Conservation (phyloP, 2,329 filamentous ascomycete species). For the Epichloe sp. region DNA sequence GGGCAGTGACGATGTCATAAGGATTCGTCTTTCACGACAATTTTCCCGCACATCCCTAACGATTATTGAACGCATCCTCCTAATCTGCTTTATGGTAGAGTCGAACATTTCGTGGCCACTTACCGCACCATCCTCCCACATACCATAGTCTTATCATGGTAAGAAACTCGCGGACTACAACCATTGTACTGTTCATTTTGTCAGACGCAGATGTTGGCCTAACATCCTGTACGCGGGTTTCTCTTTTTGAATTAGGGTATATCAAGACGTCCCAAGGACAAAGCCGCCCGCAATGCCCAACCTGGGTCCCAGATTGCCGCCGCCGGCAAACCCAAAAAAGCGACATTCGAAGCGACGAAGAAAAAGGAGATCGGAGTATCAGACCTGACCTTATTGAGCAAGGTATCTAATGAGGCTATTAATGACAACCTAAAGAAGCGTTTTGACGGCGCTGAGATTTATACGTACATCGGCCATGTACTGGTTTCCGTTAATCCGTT, state of each 20-base stretch:
- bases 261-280: conserved; percentile 28
- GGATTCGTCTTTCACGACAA: not conserved
- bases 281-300: conserved; percentile 23
- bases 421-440: conserved; percentile 98
- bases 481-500: conserved; percentile 98
- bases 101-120: conserved; percentile 7
- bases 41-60: not conserved
- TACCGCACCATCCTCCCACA: conserved; percentile 6
- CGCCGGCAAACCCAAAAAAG: conserved; percentile 72
- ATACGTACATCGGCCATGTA: conserved; percentile 99
- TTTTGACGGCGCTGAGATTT: conserved; percentile 95
- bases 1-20: not conserved
- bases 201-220: not conserved
- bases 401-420: conserved; percentile 98
- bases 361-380: conserved; percentile 99
- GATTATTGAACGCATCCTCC: not conserved
- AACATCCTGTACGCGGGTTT: not conserved
- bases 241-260: conserved; percentile 19
- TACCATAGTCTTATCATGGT: conserved; percentile 18
- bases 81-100: conserved; percentile 12
- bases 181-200: conserved; percentile 2
- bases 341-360: conserved; percentile 88
- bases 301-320: conserved; percentile 21
- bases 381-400: conserved; percentile 92
- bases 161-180: conserved; percentile 11